These are phyloP conservation scores for Rosa multiflora DNA, from an alignment of 306 rosid genomes.

Conservation along the genomic window DNA sequence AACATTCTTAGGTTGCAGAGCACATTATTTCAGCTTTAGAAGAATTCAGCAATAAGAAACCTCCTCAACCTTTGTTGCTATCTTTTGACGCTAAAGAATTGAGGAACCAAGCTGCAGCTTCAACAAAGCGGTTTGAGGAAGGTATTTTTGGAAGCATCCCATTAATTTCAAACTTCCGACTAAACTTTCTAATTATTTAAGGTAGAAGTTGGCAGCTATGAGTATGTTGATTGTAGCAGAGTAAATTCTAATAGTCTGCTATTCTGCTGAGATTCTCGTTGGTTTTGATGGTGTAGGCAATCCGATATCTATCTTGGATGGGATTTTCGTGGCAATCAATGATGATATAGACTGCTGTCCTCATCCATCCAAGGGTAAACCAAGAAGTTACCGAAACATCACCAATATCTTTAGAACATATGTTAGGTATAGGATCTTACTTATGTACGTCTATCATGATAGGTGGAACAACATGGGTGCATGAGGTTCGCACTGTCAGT, in stretches of 20 bases:
- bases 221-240: conserved; percentile 18
- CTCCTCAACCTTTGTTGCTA: conserved; percentile 65
- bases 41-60: conserved; percentile 55
- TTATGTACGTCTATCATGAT: conserved; percentile 30
- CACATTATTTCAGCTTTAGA: conserved; percentile 57
- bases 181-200: background rate
- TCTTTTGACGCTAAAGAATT: conserved; percentile 75
- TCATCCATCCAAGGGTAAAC: conserved; percentile 76
- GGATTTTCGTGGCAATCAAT: conserved; percentile 90
- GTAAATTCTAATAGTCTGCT: conserved; percentile 1
- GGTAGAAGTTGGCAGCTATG: background rate
- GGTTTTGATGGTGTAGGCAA: conserved; percentile 52
- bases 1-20: conserved; percentile 63
- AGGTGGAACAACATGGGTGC: conserved; percentile 95
- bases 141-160: conserved; percentile 37
- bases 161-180: background rate
- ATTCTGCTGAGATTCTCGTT: conserved; percentile 9
- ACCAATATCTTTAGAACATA: background rate
- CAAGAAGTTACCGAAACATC: background rate
- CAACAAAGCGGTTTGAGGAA: conserved; percentile 82
- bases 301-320: conserved; percentile 87
- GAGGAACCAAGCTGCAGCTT: conserved; percentile 82
- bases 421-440: background rate
- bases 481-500: conserved; percentile 72
- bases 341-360: conserved; percentile 96